Evolutionary conservation across 441 rosid genomes (phyloP).

Genomic region (Adansonia gregorii): DNA sequence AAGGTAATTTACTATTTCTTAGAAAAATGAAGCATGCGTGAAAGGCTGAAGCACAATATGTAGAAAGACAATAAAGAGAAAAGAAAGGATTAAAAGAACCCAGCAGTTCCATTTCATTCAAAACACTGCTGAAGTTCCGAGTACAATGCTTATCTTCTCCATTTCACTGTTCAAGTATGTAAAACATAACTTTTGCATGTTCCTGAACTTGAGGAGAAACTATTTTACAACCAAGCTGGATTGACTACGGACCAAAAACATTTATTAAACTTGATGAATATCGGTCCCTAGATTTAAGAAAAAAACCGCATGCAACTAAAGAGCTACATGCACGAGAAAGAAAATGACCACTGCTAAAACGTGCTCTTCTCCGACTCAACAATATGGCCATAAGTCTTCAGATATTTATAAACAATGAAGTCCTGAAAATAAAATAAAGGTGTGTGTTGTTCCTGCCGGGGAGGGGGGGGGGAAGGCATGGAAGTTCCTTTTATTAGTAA

Average conservation of each 20-base stretch:
- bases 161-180: not conserved
- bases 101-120: not conserved
- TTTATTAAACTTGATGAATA: not conserved
- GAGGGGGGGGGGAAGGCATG: not conserved
- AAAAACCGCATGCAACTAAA: not conserved
- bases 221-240: not conserved
- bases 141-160: not conserved
- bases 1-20: not conserved
- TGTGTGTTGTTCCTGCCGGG: too few species aligned
- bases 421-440: too few species aligned
- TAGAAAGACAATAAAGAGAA: conserved; percentile 6
- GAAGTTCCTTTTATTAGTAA: not conserved
- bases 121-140: not conserved
- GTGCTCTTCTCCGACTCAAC: conserved; percentile 4
- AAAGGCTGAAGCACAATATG: not conserved
- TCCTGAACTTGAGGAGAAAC: not conserved
- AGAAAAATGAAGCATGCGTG: not conserved
- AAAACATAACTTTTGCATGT: not conserved
- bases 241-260: not conserved
- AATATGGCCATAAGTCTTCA: not conserved
- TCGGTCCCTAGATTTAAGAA: not conserved
- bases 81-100: not conserved
- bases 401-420: conserved; percentile 7
- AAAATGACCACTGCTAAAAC: not conserved
- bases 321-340: not conserved